Conservation (phyloP, 306 rosid species). For the Castanea crenata region DNA sequence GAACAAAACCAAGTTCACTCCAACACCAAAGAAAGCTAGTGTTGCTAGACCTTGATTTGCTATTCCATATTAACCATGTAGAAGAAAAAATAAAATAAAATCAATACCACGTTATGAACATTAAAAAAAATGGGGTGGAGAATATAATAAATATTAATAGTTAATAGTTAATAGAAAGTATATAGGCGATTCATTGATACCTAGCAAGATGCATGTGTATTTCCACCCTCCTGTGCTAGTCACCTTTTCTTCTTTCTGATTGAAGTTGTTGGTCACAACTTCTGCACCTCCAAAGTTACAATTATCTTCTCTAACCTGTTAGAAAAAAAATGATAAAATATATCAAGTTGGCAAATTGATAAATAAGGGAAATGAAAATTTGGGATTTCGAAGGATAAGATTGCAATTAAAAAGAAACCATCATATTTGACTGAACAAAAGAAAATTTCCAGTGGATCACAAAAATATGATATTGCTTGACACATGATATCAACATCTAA, state of each 20-base stretch:
- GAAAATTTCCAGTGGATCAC: no score
- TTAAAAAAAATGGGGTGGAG: not conserved
- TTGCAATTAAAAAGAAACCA: not conserved
- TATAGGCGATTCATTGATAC: constrained; percentile 25
- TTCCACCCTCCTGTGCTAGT: constrained; percentile 38
- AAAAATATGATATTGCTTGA: no score
- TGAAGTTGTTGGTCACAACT: constrained; percentile 12
- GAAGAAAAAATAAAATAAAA: not conserved
- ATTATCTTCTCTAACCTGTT: constrained; percentile 32
- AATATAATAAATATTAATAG: no score
- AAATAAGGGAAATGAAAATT: not conserved
- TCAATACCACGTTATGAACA: not conserved
- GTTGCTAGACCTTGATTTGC: constrained; percentile 65
- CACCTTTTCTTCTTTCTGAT: not conserved
- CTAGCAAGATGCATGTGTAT: constrained; percentile 40
- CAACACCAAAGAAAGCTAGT: constrained; percentile 63
- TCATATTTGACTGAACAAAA: no score
- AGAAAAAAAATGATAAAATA: not conserved
- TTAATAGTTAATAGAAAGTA: not conserved
- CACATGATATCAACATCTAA: no score
- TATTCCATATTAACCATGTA: constrained; percentile 20
- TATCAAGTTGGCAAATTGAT: not conserved
- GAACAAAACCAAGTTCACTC: constrained; percentile 60
- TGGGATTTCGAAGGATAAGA: not conserved
- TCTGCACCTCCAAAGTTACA: constrained; percentile 14